Conservation (phyloP, 768 basidiomycete genomes). For the Tremella yokohamensis region DNA sequence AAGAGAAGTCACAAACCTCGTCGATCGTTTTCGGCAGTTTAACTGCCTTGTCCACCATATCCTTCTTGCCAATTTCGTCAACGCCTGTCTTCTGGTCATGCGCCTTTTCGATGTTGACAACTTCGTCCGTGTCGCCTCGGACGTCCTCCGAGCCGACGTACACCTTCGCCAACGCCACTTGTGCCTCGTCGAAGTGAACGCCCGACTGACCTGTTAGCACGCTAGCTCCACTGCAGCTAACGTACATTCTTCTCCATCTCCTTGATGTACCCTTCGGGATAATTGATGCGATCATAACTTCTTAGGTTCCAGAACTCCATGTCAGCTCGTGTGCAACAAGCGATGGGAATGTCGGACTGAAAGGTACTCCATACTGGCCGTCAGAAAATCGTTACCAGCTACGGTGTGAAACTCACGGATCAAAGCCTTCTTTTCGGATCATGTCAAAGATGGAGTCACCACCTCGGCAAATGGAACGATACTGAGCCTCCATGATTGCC, state of each 20-base stretch:
- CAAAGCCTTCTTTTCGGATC: conserved; percentile 69
- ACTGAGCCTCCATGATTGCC: conserved; percentile 73
- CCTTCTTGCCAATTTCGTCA: conserved; percentile 59
- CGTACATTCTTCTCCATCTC: conserved; percentile 61
- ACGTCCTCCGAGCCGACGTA: conserved; percentile 47
- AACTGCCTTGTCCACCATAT: conserved; percentile 60
- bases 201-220: conserved; percentile 55
- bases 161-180: conserved; percentile 64
- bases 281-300: conserved; percentile 82
- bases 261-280: conserved; percentile 58
- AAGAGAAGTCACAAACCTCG: conserved; percentile 47
- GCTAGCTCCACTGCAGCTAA: not conserved
- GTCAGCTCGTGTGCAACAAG: conserved; percentile 45
- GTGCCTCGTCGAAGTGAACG: conserved; percentile 77
- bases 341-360: conserved; percentile 15
- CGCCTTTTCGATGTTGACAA: conserved; percentile 60
- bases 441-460: conserved; percentile 81
- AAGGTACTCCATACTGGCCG: conserved; percentile 35
- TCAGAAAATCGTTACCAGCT: conserved; percentile 4
- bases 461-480: conserved; percentile 79
- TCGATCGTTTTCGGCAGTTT: conserved; percentile 64
- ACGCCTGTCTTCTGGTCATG: conserved; percentile 54
- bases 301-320: conserved; percentile 78
- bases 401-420: conserved; percentile 48
- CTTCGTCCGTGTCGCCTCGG: conserved; percentile 57